phyloP scores from a whole-genome alignment of 805 yeast genomes.

The Metschnikowia dekortorum region DNA sequence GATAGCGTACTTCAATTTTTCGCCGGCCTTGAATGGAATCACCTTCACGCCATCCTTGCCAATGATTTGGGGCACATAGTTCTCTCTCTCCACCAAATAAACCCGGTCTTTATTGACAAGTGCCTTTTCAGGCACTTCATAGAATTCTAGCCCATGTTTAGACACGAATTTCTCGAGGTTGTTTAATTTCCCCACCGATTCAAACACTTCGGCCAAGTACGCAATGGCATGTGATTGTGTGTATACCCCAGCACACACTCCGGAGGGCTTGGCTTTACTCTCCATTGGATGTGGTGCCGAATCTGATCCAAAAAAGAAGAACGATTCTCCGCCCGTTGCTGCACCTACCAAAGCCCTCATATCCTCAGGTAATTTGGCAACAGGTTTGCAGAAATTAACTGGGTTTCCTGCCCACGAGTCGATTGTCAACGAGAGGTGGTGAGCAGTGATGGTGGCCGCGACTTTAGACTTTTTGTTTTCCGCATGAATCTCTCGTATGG shows the following conservation, averaged over 20 bases:
- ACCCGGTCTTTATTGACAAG: conserved; percentile 44
- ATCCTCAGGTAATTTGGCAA: conserved; percentile 88
- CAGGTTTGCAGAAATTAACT: conserved; percentile 94
- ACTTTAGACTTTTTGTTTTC: conserved; percentile 46
- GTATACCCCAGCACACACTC: conserved; percentile 97
- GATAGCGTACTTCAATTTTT: conserved; percentile 62
- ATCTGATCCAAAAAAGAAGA: conserved; percentile 95
- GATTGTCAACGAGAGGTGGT: conserved; percentile 81
- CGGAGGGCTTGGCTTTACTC: conserved; percentile 68
- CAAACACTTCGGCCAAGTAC: conserved; percentile 85
- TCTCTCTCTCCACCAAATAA: conserved; percentile 50
- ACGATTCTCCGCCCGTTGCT: conserved; percentile 87
- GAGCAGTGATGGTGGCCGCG: conserved; percentile 94
- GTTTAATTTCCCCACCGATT: conserved; percentile 56
- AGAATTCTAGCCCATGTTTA: conserved; percentile 68
- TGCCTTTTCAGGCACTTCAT: conserved; percentile 46
- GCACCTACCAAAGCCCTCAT: conserved; percentile 77
- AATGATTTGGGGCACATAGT: conserved; percentile 56
- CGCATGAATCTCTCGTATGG: conserved; percentile 53
- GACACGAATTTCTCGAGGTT: conserved; percentile 71
- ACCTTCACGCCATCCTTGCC: conserved; percentile 42
- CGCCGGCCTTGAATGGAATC: conserved; percentile 87
- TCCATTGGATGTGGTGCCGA: conserved; percentile 94
- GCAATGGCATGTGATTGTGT: conserved; percentile 81
- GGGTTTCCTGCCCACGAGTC: conserved; percentile 98